These are phyloP conservation scores for Pleurotus ostreatus DNA, from an alignment of 768 basidiomycete species.

Conservation along the genomic window DNA sequence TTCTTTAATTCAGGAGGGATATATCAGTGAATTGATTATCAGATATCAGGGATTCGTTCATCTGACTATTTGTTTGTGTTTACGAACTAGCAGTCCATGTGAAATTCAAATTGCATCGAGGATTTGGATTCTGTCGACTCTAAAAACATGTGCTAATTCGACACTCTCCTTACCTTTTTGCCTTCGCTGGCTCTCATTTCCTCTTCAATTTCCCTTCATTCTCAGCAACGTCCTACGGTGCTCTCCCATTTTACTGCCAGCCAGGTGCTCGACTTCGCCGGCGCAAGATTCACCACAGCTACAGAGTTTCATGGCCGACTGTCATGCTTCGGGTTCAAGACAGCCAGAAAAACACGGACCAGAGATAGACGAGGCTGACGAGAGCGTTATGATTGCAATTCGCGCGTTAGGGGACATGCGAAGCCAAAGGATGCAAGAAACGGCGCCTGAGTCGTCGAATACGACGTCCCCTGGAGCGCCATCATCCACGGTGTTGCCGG, in stretches of 20 bases:
- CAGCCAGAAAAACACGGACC: neutral
- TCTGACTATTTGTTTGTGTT: neutral
- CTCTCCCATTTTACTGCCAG: too few relatives aligned
- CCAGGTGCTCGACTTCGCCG: too few relatives aligned
- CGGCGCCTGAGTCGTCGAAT: neutral
- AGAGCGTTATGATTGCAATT: constrained; percentile 77
- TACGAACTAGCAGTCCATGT: neutral
- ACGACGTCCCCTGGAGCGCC: neutral
- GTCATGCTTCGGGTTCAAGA: neutral
- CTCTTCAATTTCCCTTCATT: neutral
- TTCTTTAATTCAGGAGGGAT: too few relatives aligned
- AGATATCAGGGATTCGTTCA: neutral
- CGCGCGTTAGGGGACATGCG: constrained; percentile 78
- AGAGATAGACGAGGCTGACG: constrained; percentile 49
- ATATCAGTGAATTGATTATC: neutral
- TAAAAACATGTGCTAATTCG: neutral
- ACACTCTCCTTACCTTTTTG: neutral
- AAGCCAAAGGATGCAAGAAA: constrained; percentile 30
- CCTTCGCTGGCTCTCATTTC: neutral
- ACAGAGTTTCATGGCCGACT: neutral
- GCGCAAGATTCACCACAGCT: neutral
- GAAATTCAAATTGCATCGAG: neutral
- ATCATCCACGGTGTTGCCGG: constrained; percentile 12
- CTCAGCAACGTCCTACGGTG: neutral
- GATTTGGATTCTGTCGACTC: neutral